These are phyloP conservation scores for Lenwebbia sp. DNA, from an alignment of 345 rosid species.

Conservation along the genomic window DNA sequence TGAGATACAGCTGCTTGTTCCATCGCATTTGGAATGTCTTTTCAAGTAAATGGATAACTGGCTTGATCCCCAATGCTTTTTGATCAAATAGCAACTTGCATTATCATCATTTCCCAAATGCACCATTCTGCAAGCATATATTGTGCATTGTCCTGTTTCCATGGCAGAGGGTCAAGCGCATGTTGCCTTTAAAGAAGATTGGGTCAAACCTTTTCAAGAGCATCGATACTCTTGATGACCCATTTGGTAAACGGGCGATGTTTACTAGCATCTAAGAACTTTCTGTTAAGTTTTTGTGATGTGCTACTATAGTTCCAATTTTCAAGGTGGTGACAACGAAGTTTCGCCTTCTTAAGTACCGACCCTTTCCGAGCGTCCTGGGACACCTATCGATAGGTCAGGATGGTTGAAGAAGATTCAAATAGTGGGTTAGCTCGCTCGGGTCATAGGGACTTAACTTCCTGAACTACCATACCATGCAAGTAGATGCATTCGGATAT, in stretches of 20 bases:
- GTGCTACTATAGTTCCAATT: neutral
- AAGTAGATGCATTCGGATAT: neutral
- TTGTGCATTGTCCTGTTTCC: neutral
- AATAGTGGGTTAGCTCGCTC: neutral
- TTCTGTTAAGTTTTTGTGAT: neutral
- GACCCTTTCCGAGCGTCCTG: neutral
- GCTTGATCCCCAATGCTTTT: neutral
- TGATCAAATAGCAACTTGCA: neutral
- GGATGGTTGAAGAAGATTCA: neutral
- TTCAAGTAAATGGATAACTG: neutral
- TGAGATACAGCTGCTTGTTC: neutral
- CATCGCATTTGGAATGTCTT: neutral
- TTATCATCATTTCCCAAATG: neutral
- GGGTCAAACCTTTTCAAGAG: neutral
- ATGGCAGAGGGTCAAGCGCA: neutral
- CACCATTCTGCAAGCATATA: neutral
- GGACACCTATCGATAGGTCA: neutral
- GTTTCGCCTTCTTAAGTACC: neutral
- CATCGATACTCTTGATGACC: neutral
- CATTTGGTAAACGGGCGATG: neutral
- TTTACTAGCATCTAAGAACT: neutral
- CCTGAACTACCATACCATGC: neutral
- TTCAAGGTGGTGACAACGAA: neutral
- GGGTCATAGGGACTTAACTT: neutral
- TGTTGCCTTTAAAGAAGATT: neutral